Conservation (phyloP, 768 basidiomycete species). For the Trametopsis cervina region DNA sequence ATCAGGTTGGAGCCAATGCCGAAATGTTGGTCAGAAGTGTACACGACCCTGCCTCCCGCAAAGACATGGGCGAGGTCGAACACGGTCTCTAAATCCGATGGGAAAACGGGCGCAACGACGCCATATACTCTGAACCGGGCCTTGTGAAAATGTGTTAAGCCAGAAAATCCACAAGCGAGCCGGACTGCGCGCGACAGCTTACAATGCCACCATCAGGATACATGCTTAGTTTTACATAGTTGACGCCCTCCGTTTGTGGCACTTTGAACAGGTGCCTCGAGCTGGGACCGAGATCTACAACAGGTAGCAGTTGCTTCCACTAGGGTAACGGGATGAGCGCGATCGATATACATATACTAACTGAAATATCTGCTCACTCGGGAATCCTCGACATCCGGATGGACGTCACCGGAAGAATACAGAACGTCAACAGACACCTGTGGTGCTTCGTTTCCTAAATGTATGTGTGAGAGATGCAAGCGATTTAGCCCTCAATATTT, state of each 20-base stretch:
- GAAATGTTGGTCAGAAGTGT: slow-evolving; percentile 91
- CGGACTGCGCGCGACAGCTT: slow-evolving; percentile 24
- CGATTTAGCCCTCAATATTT: no score
- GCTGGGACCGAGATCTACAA: slow-evolving; percentile 69
- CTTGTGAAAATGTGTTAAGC: slow-evolving; percentile 30
- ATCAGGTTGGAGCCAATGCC: slow-evolving; percentile 88
- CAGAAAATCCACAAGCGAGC: background rate
- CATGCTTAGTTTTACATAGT: slow-evolving; percentile 88
- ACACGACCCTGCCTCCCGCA: slow-evolving; percentile 78
- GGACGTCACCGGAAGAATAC: slow-evolving; percentile 33
- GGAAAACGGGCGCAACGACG: slow-evolving; percentile 58
- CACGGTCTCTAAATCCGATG: slow-evolving; percentile 34
- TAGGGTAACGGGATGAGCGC: slow-evolving; percentile 20
- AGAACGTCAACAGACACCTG: slow-evolving; percentile 68
- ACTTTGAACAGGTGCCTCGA: slow-evolving; percentile 87
- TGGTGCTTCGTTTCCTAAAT: slow-evolving; percentile 84
- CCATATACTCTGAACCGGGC: slow-evolving; percentile 93
- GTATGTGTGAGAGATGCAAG: no score
- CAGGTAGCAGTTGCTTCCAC: slow-evolving; percentile 83
- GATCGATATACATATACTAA: background rate
- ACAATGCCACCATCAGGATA: slow-evolving; percentile 98
- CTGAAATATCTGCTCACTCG: slow-evolving; percentile 32
- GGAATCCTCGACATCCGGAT: slow-evolving; percentile 36
- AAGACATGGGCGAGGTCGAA: slow-evolving; percentile 92
- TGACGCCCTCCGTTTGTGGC: slow-evolving; percentile 42